Evolutionary conservation across 257 asterid species (phyloP).

Genomic region (Gynochthodes officinalis): DNA sequence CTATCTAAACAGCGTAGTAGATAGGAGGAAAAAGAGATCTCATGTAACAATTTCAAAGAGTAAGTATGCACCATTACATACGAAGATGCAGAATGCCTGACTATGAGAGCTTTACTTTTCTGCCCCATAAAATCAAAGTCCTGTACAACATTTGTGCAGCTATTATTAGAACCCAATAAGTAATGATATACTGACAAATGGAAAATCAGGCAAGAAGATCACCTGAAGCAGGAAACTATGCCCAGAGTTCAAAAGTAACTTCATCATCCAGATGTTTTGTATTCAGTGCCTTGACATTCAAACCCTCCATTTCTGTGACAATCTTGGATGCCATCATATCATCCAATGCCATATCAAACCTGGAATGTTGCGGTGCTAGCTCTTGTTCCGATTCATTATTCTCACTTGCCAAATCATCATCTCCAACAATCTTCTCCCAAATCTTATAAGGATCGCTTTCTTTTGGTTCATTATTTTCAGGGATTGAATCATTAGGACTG

Average conservation of each 20-base stretch:
- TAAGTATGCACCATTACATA: no score
- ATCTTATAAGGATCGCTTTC: neutral
- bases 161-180: neutral
- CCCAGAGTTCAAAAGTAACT: slow-evolving; percentile 19
- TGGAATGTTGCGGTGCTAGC: slow-evolving; percentile 1
- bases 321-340: slow-evolving; percentile 19
- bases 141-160: neutral
- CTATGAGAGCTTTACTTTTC: no score
- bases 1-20: no score
- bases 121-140: no score
- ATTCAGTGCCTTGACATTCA: slow-evolving; percentile 23
- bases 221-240: neutral
- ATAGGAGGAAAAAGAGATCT: neutral
- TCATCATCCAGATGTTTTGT: slow-evolving; percentile 21
- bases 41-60: neutral
- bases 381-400: slow-evolving; percentile 5
- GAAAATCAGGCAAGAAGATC: neutral
- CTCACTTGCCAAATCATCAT: neutral
- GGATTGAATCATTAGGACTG: neutral
- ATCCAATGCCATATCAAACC: slow-evolving; percentile 21
- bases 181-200: neutral
- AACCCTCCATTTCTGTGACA: slow-evolving; percentile 24
- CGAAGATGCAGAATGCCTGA: no score
- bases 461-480: slow-evolving; percentile 5
- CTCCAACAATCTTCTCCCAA: slow-evolving; percentile 14